Evolutionary conservation across 306 rosid genomes (phyloP).

Genomic region (Phaseolus lunatus): DNA sequence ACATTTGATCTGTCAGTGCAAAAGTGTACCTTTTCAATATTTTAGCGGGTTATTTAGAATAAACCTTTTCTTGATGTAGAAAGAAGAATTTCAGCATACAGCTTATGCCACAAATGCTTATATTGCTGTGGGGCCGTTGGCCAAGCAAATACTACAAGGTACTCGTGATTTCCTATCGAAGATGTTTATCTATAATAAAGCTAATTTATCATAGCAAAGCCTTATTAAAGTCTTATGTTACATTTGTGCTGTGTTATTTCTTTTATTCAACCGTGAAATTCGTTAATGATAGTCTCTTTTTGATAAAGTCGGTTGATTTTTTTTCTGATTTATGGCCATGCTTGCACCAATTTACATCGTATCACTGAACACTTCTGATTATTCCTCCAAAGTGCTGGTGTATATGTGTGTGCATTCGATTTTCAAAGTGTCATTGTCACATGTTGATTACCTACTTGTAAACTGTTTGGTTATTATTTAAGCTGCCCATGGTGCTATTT

Average conservation of each 20-base stretch:
- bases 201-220: conserved; percentile 28
- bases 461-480: conserved; percentile 17
- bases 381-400: conserved; percentile 28
- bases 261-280: conserved; percentile 27
- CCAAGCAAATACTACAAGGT: conserved; percentile 86
- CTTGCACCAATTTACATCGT: conserved; percentile 14
- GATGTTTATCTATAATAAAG: conserved; percentile 18
- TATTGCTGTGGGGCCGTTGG: conserved; percentile 69
- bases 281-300: not conserved
- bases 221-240: not conserved
- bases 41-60: conserved; percentile 38
- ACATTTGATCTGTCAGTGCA: conserved; percentile 29
- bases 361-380: not conserved
- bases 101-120: conserved; percentile 91
- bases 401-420: conserved; percentile 24
- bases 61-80: conserved; percentile 61
- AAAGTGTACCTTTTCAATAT: conserved; percentile 29
- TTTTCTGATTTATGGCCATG: conserved; percentile 22
- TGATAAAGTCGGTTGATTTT: conserved; percentile 5
- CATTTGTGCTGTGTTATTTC: conserved; percentile 9
- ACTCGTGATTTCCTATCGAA: conserved; percentile 27
- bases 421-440: conserved; percentile 1
- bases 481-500: conserved; percentile 3
- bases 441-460: conserved; percentile 17
- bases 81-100: conserved; percentile 98